Evolutionary conservation across 2,329 filamentous ascomycete genomes (phyloP).

Genomic region (Chrysoporthe puriensis): DNA sequence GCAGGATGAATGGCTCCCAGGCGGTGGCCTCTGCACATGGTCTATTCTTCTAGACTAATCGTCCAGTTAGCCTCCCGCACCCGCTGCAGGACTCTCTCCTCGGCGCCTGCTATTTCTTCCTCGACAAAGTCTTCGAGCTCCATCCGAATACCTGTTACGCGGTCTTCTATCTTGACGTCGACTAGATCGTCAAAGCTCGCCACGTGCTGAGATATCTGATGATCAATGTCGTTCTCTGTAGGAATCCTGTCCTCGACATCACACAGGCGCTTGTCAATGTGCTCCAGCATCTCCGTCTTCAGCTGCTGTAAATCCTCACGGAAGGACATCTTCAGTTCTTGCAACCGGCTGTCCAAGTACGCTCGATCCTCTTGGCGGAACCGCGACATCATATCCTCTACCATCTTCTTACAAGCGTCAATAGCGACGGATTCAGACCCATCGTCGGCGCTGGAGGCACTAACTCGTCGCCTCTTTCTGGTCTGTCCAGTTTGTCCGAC

Average conservation of each 20-base stretch:
- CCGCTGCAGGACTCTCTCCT: conserved; percentile 11
- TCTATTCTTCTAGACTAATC: not conserved
- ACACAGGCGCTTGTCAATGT: conserved; percentile 2
- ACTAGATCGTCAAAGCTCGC: conserved; percentile 12
- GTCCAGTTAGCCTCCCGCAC: conserved; percentile 8
- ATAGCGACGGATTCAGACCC: not conserved
- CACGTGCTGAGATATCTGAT: conserved; percentile 11
- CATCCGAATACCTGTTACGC: conserved; percentile 18
- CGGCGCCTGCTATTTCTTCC: not conserved
- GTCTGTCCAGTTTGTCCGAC: not conserved
- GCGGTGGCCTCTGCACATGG: not conserved
- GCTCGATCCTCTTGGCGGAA: conserved; percentile 10
- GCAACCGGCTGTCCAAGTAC: not conserved
- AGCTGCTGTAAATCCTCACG: conserved; percentile 1
- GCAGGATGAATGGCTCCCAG: too few species aligned
- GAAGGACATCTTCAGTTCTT: not conserved
- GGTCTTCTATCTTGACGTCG: conserved; percentile 17
- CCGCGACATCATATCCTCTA: conserved; percentile 7
- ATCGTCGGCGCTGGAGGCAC: not conserved
- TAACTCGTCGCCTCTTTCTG: conserved; percentile 13
- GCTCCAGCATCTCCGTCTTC: conserved; percentile 1
- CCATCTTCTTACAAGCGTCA: conserved; percentile 7
- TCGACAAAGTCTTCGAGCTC: conserved; percentile 21
- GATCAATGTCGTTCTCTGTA: not conserved
- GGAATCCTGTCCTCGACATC: not conserved